These are phyloP conservation scores for Quercus bicolor DNA, from an alignment of 306 rosid genomes.

Conservation along the genomic window DNA sequence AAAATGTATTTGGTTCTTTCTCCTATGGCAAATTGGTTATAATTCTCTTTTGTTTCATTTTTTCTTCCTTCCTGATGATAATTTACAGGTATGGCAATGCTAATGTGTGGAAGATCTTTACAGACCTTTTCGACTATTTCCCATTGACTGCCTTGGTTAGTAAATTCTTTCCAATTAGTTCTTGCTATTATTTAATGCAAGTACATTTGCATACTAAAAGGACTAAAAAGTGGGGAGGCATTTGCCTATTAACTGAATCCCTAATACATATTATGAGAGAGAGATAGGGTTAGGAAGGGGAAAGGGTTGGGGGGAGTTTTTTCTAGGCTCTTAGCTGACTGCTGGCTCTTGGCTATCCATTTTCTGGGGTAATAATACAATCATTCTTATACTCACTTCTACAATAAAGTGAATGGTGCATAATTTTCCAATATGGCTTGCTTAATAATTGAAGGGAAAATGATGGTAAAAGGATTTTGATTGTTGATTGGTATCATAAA, in stretches of 20 bases:
- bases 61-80: not conserved
- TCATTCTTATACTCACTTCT: not conserved
- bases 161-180: constrained; percentile 11
- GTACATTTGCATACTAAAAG: not conserved
- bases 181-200: constrained; percentile 1
- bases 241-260: not conserved
- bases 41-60: not conserved
- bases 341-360: not conserved
- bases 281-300: not conserved
- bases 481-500: constrained; percentile 8
- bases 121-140: constrained; percentile 96
- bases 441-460: constrained; percentile 8
- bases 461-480: not conserved
- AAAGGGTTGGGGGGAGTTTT: too few relatives aligned
- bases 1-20: not conserved
- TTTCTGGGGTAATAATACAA: not conserved
- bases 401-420: constrained; percentile 17
- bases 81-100: constrained; percentile 92
- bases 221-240: not conserved
- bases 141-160: constrained; percentile 99
- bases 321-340: not conserved
- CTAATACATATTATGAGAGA: not conserved
- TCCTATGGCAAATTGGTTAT: constrained; percentile 16
- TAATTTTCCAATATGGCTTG: constrained; percentile 5
- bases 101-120: constrained; percentile 94